Base-by-base conservation (phyloP, 306 rosid species). In the Lupinus albus region DNA sequence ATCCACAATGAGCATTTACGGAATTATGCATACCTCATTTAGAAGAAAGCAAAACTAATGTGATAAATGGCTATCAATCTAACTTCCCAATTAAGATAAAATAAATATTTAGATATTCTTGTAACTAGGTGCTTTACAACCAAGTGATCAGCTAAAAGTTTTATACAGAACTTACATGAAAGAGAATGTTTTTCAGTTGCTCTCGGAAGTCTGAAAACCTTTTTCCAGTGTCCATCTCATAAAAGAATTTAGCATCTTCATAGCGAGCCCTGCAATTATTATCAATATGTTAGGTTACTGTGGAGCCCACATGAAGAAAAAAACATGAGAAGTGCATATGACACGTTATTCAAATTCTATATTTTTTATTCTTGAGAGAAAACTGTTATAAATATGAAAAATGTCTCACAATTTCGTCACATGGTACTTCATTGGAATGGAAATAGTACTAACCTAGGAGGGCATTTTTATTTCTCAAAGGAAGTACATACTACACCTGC, bases 231-330 rank as follows among this genome's bases (percentile, higher is more conserved):
- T 92, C 96, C 78, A 82, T 69, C 86, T 80, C 89, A 50, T 92
- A 92, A 82, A 92, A 92, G 83, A 92, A 92, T 64, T 89, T 92
- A 1, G 98, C 98, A 89, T 92, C 98, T 83, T 92, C 96, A 75
- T 87, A 92, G 66, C 95, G 93, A 61, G 98, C 95, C 75, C 96
- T 92, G 84, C 82, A 89, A 69, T 67, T 56, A 81, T 39, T 70
- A 25, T 67, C 11, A 48, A 56, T 35, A 57, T 7, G 48, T 20
- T 20, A 72, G 20, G 53, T 78, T 14, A 41, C 65, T 35, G 75
- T 56, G 20, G 54, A 73, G 55, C 30, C 25, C 59, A 54, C 61
- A 45, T 53, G 48, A 44, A 69, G 56, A 46, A 21, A 47, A 21
- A 17, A 67, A 17, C 65, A 25, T 50, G 64, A 42, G 54, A 72